A percentile compares a stretch with the other conserved stretches of the same genome.
phyloP scores from a whole-genome alignment of 495 filamentous ascomycete genomes.

The Aspergillus taichungensis region DNA sequence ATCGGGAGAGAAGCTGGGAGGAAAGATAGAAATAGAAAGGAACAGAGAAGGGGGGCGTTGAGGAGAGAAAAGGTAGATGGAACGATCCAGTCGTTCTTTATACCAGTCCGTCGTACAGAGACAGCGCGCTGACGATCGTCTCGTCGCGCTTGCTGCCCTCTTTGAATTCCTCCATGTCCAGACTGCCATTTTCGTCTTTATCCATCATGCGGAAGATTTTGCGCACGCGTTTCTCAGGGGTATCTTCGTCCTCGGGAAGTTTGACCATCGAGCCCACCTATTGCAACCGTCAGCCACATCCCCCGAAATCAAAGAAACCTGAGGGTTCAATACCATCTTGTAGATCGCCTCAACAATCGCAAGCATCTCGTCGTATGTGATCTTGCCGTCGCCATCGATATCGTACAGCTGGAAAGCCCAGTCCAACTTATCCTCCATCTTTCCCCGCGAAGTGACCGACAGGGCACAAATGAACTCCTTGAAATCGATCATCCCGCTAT shows the following conservation, averaged over 20 bases:
- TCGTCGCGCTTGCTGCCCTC: slow-evolving; percentile 97
- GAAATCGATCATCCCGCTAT: slow-evolving; percentile 96
- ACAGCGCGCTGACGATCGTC: slow-evolving; percentile 96
- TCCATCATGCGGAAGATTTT: slow-evolving; percentile 99
- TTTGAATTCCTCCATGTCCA: slow-evolving; percentile 96
- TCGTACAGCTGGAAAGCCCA: slow-evolving; percentile 99
- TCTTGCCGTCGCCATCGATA: slow-evolving; percentile 97
- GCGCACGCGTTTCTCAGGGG: slow-evolving; percentile 91
- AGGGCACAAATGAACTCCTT: slow-evolving; percentile 99
- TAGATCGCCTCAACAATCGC: slow-evolving; percentile 98
- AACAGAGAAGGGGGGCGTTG: neutral
- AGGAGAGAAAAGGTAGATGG: neutral
- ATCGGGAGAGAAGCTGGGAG: neutral
- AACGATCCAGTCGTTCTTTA: slow-evolving; percentile 25
- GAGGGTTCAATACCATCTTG: slow-evolving; percentile 71
- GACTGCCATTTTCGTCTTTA: slow-evolving; percentile 93
- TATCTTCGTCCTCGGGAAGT: slow-evolving; percentile 96
- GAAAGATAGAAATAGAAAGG: slow-evolving; percentile 2
- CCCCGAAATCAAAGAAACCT: neutral
- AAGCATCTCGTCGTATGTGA: slow-evolving; percentile 98
- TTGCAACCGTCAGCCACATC: slow-evolving; percentile 7
- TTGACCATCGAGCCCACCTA: slow-evolving; percentile 99
- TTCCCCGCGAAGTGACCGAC: slow-evolving; percentile 91
- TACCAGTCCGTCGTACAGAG: slow-evolving; percentile 91
- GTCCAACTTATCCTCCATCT: slow-evolving; percentile 99